Evolutionary conservation across 2,329 filamentous ascomycete genomes (phyloP).

Genomic region (Karstenula rhodostoma): DNA sequence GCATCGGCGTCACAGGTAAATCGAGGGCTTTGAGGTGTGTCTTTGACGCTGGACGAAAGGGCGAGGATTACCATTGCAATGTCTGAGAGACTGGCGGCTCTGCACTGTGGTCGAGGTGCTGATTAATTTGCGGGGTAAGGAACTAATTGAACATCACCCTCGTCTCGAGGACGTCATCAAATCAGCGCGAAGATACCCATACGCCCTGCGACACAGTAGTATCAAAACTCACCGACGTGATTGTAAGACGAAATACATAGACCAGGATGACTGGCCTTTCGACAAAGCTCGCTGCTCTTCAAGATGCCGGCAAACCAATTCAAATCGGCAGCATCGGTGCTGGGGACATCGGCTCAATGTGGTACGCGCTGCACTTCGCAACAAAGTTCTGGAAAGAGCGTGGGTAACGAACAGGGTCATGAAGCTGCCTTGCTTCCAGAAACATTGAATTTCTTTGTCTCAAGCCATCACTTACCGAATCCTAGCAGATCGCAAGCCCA

Average conservation of each 20-base stretch:
- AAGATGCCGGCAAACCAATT: slow-evolving; percentile 24
- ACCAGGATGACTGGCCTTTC: slow-evolving; percentile 26
- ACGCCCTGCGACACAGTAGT: not conserved
- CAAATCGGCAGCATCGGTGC: slow-evolving; percentile 56
- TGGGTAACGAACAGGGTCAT: not conserved
- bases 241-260: not conserved
- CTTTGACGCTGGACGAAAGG: not conserved
- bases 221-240: not conserved
- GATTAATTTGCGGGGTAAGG: slow-evolving; percentile 17
- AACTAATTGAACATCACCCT: slow-evolving; percentile 1
- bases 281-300: slow-evolving; percentile 24
- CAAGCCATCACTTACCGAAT: not conserved
- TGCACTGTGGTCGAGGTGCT: not conserved
- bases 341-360: slow-evolving; percentile 59
- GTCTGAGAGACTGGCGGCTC: slow-evolving; percentile 3
- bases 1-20: not conserved
- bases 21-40: not conserved
- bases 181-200: not conserved
- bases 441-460: not conserved
- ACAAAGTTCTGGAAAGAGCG: not conserved
- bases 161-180: not conserved
- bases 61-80: not conserved
- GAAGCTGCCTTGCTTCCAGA: not conserved
- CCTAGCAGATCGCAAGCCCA: slow-evolving; percentile 55
- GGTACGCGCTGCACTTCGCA: slow-evolving; percentile 30